Evolutionary conservation across 257 asterid genomes (phyloP), one percentile per base, ranked within the genome.

Genomic region (Scutellaria barbata): DNA sequence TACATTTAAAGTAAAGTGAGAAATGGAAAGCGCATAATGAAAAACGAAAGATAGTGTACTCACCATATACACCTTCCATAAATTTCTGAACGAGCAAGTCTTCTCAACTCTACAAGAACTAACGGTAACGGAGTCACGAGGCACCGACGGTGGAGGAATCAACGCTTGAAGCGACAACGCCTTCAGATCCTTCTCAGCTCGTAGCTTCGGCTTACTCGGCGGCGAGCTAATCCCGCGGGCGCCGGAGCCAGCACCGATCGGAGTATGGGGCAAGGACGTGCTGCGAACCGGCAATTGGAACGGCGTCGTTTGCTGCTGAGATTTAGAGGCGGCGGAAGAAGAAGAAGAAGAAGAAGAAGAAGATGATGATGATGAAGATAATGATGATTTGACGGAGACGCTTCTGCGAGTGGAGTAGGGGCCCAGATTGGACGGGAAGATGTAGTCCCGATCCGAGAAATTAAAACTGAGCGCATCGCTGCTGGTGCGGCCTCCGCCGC

Each of bases 401-500:
- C 85, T 83, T 11, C 85, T 88, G 41, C 97, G 92, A 68, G 97
- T 77, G 67, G 97, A 82, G 82, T 93, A 86, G 5, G 95, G 96
- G 7, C 96, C 93, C 54, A 90, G 93, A 85, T 90, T 90, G 59
- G 98, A 85, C 4, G 98, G 97, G 79, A 83, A 92, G 61, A 85
- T 89, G 65, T 87, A 92, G 82, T 92, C 98, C n/a, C 95, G 96
- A 82, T 93, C 94, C 51, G 88, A 81, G 77, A 89, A 90, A 73
- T 79, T 80, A 59, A 87, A 90, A 72, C 77, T 77, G 63, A 77
- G 57, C 33, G 86, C 85, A 41, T 85, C 85, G 54, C 56, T 56
- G 69, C 54, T 48, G 72, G 37, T 71, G 73, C 72, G 51, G 77
- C 43, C 43, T 45, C 69, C 64, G 72, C 74, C 58, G 77, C 80